phyloP scores from a whole-genome alignment of 352 stramenopile genomes.

The Halophytophthora batemanensis region DNA sequence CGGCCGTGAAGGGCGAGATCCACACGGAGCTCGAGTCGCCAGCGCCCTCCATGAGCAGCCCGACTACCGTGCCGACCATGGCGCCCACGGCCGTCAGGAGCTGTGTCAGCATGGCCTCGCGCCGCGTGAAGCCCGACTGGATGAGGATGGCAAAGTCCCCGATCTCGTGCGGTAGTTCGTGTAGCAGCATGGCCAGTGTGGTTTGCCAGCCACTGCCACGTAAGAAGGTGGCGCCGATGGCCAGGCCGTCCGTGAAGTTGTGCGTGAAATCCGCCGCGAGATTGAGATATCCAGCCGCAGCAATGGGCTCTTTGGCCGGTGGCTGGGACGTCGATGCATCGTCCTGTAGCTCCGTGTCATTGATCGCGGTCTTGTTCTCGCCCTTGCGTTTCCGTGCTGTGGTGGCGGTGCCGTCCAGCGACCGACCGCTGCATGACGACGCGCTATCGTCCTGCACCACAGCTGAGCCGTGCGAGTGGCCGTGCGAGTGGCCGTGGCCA shows the following conservation, averaged over 20 bases:
- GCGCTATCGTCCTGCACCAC: slow-evolving; percentile 22
- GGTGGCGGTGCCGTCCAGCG: slow-evolving; percentile 8
- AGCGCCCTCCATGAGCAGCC: slow-evolving; percentile 71
- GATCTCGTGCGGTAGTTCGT: slow-evolving; percentile 92
- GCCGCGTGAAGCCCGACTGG: slow-evolving; percentile 86
- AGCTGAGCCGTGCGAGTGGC: slow-evolving; percentile 21
- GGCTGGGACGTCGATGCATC: slow-evolving; percentile 9
- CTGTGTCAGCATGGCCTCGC: slow-evolving; percentile 89
- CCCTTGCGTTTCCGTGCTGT: slow-evolving; percentile 33
- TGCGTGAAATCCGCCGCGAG: slow-evolving; percentile 89
- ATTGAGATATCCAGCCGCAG: slow-evolving; percentile 87
- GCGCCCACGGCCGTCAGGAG: slow-evolving; percentile 90
- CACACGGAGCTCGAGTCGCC: slow-evolving; percentile 68
- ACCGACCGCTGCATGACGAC: slow-evolving; percentile 1
- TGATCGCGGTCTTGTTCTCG: slow-evolving; percentile 35
- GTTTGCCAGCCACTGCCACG: slow-evolving; percentile 78
- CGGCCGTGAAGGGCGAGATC: slow-evolving; percentile 83
- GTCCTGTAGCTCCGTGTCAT: slow-evolving; percentile 15
- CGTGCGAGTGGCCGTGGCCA: slow-evolving; percentile 35
- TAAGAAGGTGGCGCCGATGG: slow-evolving; percentile 90
- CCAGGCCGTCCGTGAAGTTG: slow-evolving; percentile 93
- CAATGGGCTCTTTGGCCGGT: slow-evolving; percentile 43
- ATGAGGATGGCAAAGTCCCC: slow-evolving; percentile 92
- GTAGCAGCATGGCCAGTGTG: slow-evolving; percentile 85
- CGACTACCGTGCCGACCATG: slow-evolving; percentile 87